Percentiles rank a stretch among this genome's conserved stretches.
These are phyloP conservation scores for Bolboschoenoplectus hybrid DNA, from an alignment of 202 grass and related monocot genomes.

Conservation along the genomic window DNA sequence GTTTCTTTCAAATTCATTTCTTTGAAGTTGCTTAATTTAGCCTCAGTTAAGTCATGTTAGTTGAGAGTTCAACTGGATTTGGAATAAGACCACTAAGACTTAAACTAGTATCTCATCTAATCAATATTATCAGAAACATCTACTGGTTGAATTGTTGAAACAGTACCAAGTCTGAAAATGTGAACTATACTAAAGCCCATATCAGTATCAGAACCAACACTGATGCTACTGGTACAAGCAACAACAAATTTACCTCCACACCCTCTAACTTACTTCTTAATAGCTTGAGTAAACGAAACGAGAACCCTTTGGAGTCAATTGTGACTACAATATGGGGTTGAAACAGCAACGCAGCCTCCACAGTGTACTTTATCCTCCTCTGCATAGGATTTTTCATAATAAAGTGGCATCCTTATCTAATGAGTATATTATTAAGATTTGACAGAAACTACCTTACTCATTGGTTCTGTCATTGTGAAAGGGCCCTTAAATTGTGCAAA, in stretches of 20 bases:
- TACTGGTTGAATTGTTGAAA: not conserved
- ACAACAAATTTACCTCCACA: not conserved
- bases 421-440: not conserved
- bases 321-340: conserved; percentile 86
- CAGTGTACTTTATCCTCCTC: conserved; percentile 63
- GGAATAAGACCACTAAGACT: not conserved
- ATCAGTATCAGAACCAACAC: not conserved
- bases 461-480: not conserved
- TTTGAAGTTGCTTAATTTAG: not conserved
- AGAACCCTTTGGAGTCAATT: conserved; percentile 93
- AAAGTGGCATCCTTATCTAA: not conserved
- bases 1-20: not conserved
- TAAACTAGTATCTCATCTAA: not conserved
- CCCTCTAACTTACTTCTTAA: conserved; percentile 60
- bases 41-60: not conserved
- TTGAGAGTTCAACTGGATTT: conserved; percentile 8
- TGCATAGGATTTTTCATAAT: conserved; percentile 35
- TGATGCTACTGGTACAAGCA: not conserved
- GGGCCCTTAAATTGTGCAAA: not conserved
- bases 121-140: not conserved
- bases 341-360: conserved; percentile 63
- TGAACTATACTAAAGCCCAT: not conserved
- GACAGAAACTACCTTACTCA: not conserved
- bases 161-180: not conserved
- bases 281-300: conserved; percentile 72